Conservation (phyloP, 164 flowering plant species). For the Chloranthus sessilifolius region DNA sequence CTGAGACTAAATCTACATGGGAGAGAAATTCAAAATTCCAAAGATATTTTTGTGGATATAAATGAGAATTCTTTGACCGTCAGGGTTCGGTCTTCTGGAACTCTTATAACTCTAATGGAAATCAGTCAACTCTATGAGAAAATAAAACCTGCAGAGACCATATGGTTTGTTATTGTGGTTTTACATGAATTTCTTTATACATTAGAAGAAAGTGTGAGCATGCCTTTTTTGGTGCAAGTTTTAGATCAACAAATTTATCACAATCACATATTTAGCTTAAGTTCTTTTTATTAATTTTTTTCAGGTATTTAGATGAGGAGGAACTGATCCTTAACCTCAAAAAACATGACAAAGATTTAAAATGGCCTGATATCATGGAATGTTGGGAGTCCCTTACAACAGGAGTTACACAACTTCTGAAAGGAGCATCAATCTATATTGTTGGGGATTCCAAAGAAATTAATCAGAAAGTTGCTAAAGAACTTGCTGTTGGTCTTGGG, state of each 20-base stretch:
- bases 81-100: conserved; percentile 35
- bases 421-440: conserved; percentile 78
- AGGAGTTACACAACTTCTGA: conserved; percentile 62
- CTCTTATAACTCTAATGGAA: conserved; percentile 52
- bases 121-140: conserved; percentile 58
- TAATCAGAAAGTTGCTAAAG: conserved; percentile 71
- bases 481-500: conserved; percentile 95
- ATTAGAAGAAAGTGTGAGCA: no score
- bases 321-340: conserved; percentile 80
- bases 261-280: not conserved
- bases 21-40: conserved; percentile 30
- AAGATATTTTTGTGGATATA: conserved; percentile 60
- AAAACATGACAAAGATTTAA: conserved; percentile 75
- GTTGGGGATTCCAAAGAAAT: conserved; percentile 90
- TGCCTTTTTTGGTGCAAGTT: no score
- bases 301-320: conserved; percentile 91
- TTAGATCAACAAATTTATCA: no score
- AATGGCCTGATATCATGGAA: conserved; percentile 94
- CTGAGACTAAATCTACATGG: conserved; percentile 51
- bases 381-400: conserved; percentile 84
- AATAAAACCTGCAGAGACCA: conserved; percentile 92
- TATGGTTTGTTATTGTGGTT: conserved; percentile 53
- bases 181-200: not conserved
- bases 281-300: conserved; percentile 3
- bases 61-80: conserved; percentile 56